Conservation (phyloP, 2,329 filamentous ascomycete genomes). For the Colletotrichum magnum region DNA sequence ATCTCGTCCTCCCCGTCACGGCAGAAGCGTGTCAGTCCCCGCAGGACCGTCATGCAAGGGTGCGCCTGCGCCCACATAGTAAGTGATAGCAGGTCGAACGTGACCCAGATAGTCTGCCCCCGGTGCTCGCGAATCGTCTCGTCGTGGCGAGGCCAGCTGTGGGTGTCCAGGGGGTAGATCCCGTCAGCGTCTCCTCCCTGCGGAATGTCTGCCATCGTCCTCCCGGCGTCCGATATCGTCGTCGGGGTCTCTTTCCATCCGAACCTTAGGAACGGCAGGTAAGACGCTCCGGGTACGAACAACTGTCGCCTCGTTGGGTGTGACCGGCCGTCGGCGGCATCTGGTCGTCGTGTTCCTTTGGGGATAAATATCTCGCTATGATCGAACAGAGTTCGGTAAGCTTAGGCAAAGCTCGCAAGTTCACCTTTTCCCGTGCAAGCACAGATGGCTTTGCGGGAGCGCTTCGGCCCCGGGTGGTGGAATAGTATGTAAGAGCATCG, state of each 20-base stretch:
- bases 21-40: not conserved
- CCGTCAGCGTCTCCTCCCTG: not conserved
- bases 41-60: not conserved
- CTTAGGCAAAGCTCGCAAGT: too few relatives aligned
- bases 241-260: not conserved
- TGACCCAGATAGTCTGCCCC: not conserved
- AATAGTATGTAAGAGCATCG: not conserved
- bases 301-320: not conserved
- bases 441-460: not conserved
- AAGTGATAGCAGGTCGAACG: not conserved
- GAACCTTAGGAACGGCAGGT: not conserved
- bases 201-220: not conserved
- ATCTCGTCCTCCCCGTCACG: not conserved
- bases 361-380: not conserved
- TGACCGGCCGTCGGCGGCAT: too few relatives aligned
- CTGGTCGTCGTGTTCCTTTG: not conserved
- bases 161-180: rapidly evolving
- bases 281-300: not conserved
- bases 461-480: too few relatives aligned
- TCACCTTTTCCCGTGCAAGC: too few relatives aligned
- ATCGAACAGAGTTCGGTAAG: not conserved
- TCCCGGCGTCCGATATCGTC: not conserved
- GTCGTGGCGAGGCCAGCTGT: not conserved
- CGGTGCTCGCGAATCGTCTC: not conserved
- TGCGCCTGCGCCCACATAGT: not conserved